phyloP scores from a whole-genome alignment of 768 basidiomycete genomes.

The Mycena leptocephala region DNA sequence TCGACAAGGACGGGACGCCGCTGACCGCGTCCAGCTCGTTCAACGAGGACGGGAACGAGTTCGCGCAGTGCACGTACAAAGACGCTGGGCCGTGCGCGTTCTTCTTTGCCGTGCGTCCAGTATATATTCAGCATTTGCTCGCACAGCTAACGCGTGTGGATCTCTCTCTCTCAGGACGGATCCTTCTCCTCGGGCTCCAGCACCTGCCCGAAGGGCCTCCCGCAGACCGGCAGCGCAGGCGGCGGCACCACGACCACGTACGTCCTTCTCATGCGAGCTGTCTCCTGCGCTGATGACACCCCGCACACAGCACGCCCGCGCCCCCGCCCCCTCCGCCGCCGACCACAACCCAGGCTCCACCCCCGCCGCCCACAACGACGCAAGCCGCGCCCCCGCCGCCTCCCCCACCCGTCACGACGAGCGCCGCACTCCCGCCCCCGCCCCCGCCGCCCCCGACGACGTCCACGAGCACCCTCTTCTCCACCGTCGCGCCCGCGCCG shows the following conservation, averaged over 20 bases:
- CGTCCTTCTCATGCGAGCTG: background rate
- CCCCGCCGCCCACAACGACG: background rate
- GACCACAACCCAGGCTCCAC: background rate
- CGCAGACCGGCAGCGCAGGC: background rate
- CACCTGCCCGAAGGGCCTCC: slow-evolving; percentile 17
- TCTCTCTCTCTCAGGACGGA: background rate
- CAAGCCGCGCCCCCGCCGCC: background rate
- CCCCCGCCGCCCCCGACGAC: background rate
- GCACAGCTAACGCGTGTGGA: background rate
- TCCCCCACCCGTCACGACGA: background rate
- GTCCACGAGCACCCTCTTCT: slow-evolving; percentile 17
- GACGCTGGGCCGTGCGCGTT: slow-evolving; percentile 15
- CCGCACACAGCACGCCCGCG: background rate
- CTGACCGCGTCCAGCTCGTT: slow-evolving; percentile 4
- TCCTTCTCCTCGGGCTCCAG: slow-evolving; percentile 26
- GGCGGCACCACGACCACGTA: background rate
- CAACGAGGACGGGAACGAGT: background rate
- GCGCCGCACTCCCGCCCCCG: background rate
- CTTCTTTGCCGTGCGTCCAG: slow-evolving; percentile 21
- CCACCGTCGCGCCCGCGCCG: background rate
- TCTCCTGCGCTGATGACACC: background rate
- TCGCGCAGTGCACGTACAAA: slow-evolving; percentile 18
- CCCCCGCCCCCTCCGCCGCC: background rate
- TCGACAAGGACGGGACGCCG: slow-evolving; percentile 13
- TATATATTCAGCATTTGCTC: background rate